Percentiles rank a stretch among this genome's conserved stretches.
Evolutionary conservation across 352 stramenopile genomes (phyloP).

Genomic region (Phytophthora ohioensis): DNA sequence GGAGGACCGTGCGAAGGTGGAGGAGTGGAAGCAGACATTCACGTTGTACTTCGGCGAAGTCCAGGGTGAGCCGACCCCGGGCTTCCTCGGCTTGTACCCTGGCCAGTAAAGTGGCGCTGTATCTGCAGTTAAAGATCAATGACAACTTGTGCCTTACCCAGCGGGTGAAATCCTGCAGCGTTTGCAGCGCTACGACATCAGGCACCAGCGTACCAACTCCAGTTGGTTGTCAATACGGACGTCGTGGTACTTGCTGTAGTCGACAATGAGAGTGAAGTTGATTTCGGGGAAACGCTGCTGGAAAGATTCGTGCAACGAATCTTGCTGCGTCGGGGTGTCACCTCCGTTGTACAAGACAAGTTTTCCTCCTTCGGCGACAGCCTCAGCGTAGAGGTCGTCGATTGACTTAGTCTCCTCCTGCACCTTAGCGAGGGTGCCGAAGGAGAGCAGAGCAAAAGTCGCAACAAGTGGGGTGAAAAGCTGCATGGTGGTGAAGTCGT

Average conservation of each 20-base stretch:
- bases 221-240: conserved; percentile 71
- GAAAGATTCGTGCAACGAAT: conserved; percentile 35
- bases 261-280: conserved; percentile 69
- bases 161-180: conserved; percentile 56
- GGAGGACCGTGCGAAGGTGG: conserved; percentile 54
- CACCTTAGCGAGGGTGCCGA: not conserved
- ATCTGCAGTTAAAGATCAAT: too few relatives aligned
- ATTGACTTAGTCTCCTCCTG: conserved; percentile 55
- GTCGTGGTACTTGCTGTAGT: conserved; percentile 68
- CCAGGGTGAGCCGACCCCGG: conserved; percentile 49
- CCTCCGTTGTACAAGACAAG: conserved; percentile 55
- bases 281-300: conserved; percentile 49
- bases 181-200: conserved; percentile 55
- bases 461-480: conserved; percentile 12
- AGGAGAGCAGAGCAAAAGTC: conserved; percentile 12
- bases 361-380: conserved; percentile 56
- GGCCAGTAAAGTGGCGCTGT: conserved; percentile 26
- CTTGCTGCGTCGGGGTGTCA: conserved; percentile 44
- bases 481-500: conserved; percentile 16
- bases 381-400: conserved; percentile 50
- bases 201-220: conserved; percentile 50
- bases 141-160: conserved; percentile 16
- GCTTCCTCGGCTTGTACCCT: conserved; percentile 49
- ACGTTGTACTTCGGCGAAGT: conserved; percentile 64
- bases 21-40: conserved; percentile 54